A percentile compares a stretch with the other conserved stretches of the same genome.
phyloP scores from a whole-genome alignment of 305 asterid species.

The Rubia balearica region DNA sequence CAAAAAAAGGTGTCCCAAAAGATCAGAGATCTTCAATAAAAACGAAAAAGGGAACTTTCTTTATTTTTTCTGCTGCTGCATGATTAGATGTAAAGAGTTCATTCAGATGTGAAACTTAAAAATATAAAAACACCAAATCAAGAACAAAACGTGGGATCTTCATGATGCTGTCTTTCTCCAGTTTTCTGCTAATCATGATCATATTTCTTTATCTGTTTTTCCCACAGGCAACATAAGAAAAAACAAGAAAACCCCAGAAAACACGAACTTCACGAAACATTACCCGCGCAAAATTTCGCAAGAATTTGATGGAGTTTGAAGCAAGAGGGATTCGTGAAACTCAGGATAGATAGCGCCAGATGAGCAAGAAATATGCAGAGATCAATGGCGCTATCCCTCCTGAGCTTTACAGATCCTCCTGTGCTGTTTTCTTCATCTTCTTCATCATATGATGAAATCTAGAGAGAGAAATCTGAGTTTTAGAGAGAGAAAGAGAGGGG shows the following conservation, averaged over 20 bases:
- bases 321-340: conserved; percentile 62
- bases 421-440: conserved; percentile 18
- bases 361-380: background rate
- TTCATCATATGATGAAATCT: background rate
- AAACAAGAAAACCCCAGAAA: background rate
- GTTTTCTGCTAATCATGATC: conserved; percentile 6
- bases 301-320: background rate
- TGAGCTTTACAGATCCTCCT: conserved; percentile 77
- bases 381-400: conserved; percentile 90
- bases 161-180: conserved; percentile 19
- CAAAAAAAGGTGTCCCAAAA: background rate
- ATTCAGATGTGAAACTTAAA: background rate
- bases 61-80: background rate
- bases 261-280: background rate
- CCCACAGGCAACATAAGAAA: background rate
- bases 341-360: conserved; percentile 89
- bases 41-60: too few relatives aligned
- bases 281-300: conserved; percentile 11
- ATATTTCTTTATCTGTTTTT: background rate
- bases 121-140: background rate
- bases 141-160: conserved; percentile 15
- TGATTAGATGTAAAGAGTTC: background rate
- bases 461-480: background rate
- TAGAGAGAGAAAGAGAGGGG: background rate
- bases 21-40: background rate